phyloP scores from a whole-genome alignment of 2,329 filamentous ascomycete genomes.

The Alternaria arbusti region DNA sequence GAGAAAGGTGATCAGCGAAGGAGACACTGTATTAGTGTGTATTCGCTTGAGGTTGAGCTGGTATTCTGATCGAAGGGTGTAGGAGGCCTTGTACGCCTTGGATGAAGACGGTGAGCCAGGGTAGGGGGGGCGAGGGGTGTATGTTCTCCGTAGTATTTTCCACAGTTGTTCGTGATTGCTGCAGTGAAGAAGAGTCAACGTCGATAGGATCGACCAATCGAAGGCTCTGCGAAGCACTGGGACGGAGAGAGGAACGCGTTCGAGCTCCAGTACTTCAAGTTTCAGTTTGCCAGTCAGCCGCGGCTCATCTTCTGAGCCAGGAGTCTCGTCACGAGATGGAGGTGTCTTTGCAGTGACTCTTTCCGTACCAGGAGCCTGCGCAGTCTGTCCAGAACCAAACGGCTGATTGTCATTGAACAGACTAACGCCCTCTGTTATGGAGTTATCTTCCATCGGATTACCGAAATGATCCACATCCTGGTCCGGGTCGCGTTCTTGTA shows the following conservation, averaged over 20 bases:
- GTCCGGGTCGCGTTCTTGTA: conserved; percentile 40
- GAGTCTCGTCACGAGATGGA: background rate
- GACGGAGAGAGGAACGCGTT: conserved; percentile 75
- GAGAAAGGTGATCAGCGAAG: conserved; percentile 73
- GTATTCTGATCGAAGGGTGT: conserved; percentile 48
- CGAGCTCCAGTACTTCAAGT: conserved; percentile 75
- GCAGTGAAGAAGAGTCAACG: conserved; percentile 76
- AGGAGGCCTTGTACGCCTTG: conserved; percentile 47
- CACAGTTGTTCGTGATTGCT: conserved; percentile 75
- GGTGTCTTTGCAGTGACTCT: conserved; percentile 8
- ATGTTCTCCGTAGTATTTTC: conserved; percentile 69
- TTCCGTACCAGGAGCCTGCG: conserved; percentile 7
- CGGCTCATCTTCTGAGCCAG: conserved; percentile 35
- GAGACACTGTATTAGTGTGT: conserved; percentile 75
- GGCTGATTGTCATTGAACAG: conserved; percentile 26
- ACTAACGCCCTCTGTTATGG: conserved; percentile 34
- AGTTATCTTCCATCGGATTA: conserved; percentile 30
- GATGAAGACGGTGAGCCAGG: conserved; percentile 45
- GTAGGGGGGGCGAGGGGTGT: conserved; percentile 47
- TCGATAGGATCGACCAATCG: conserved; percentile 76
- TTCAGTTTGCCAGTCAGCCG: conserved; percentile 65
- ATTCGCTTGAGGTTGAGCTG: conserved; percentile 72
- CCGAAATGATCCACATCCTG: conserved; percentile 36
- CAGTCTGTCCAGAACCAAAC: conserved; percentile 14
- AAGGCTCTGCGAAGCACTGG: conserved; percentile 72